Percentiles rank a stretch among this genome's conserved stretches.
These are phyloP conservation scores for Gossypium longicalyx DNA, from an alignment of 345 rosid genomes.

Conservation along the genomic window DNA sequence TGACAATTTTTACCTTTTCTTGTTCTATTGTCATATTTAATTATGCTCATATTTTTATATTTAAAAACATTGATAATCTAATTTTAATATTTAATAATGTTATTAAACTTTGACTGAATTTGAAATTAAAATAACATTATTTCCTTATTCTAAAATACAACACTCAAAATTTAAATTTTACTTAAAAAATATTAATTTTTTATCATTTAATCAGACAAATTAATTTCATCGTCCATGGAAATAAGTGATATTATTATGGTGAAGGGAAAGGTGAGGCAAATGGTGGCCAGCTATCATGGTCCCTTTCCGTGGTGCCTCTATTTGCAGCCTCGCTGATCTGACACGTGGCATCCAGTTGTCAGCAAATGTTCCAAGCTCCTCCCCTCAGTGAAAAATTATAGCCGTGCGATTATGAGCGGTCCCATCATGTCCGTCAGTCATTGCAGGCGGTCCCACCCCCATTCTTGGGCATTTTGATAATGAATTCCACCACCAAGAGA, in stretches of 20 bases:
- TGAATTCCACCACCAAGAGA: background rate
- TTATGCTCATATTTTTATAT: no score
- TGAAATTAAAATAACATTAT: no score
- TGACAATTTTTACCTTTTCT: no score
- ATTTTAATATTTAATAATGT: no score
- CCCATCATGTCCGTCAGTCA: conserved; percentile 35
- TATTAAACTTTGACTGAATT: no score
- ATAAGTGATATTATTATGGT: background rate
- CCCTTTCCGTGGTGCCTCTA: conserved; percentile 15
- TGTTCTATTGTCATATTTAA: no score
- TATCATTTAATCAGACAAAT: no score
- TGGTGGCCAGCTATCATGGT: conserved; percentile 18
- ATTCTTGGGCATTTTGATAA: background rate
- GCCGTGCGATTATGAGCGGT: conserved; percentile 41
- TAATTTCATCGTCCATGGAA: no score
- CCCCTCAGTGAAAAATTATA: conserved; percentile 1
- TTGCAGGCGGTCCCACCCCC: conserved; percentile 35
- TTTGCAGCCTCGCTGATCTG: conserved; percentile 24
- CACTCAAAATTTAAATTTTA: no score
- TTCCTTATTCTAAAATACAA: no score
- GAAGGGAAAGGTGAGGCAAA: conserved; percentile 3
- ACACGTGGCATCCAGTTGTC: conserved; percentile 29
- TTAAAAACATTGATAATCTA: no score
- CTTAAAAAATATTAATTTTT: no score
- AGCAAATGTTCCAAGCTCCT: background rate